phyloP scores from a whole-genome alignment of 805 yeast genomes.

The Saitoella complicata region DNA sequence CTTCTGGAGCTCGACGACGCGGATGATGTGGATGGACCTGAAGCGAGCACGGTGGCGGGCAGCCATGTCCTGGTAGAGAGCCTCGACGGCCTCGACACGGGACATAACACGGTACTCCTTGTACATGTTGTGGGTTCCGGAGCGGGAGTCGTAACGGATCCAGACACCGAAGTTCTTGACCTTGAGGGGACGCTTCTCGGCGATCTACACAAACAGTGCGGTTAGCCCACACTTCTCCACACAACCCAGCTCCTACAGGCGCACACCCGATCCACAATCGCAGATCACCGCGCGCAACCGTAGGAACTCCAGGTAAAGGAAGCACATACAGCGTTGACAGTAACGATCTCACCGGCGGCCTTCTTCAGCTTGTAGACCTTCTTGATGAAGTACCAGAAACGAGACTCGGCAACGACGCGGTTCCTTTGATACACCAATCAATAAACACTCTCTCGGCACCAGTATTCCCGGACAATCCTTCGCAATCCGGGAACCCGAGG shows the following conservation, averaged over 20 bases:
- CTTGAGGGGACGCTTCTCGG: conserved; percentile 95
- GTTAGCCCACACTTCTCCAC: too few species aligned
- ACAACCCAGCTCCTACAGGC: too few species aligned
- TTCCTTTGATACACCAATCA: conserved; percentile 24
- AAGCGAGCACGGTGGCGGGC: conserved; percentile 99
- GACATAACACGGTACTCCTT: conserved; percentile 99
- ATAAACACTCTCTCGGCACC: too few species aligned
- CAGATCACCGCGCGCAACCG: neutral
- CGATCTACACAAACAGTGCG: conserved; percentile 27
- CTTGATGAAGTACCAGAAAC: conserved; percentile 99
- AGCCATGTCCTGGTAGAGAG: conserved; percentile 99
- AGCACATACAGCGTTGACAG: conserved; percentile 41
- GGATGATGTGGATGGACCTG: conserved; percentile 95
- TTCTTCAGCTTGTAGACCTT: conserved; percentile 98
- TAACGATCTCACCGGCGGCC: conserved; percentile 98
- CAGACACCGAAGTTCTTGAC: conserved; percentile 99
- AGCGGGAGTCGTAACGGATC: conserved; percentile 99
- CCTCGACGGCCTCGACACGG: conserved; percentile 97
- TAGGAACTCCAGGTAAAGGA: neutral
- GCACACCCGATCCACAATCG: neutral
- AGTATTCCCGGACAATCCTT: too few species aligned
- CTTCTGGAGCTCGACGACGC: conserved; percentile 97
- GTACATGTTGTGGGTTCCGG: conserved; percentile 99
- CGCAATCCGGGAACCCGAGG: too few species aligned
- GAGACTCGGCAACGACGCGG: conserved; percentile 98